Conservation (phyloP, 352 stramenopile species). For the Pythium myriotylum region DNA sequence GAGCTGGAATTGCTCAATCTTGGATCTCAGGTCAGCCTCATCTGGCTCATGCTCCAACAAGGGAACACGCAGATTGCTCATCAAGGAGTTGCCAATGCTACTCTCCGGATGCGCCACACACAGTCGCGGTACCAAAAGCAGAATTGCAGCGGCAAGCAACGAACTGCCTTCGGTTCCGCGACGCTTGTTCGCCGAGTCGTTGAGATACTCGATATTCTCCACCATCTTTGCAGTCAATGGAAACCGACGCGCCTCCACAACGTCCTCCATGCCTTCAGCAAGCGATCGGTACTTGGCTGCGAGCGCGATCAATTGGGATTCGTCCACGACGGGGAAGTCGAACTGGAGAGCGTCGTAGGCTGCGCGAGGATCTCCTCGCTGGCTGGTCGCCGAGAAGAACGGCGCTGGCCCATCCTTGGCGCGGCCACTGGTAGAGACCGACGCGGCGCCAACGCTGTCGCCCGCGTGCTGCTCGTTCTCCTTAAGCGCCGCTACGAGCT, state of each 20-base stretch:
- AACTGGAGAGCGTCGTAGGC: slow-evolving; percentile 60
- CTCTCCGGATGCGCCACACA: slow-evolving; percentile 35
- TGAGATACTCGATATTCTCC: slow-evolving; percentile 51
- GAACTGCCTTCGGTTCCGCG: slow-evolving; percentile 38
- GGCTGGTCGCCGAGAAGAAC: neutral
- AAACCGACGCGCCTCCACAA: slow-evolving; percentile 15
- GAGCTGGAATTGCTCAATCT: neutral
- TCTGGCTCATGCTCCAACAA: neutral
- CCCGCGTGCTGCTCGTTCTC: slow-evolving; percentile 39
- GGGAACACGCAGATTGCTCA: slow-evolving; percentile 23
- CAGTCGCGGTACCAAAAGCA: slow-evolving; percentile 41
- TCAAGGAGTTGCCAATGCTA: slow-evolving; percentile 24
- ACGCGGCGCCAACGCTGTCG: neutral
- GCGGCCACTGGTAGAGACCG: neutral
- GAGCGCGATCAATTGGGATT: slow-evolving; percentile 41
- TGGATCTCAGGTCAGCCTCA: too few relatives aligned
- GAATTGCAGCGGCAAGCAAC: slow-evolving; percentile 44
- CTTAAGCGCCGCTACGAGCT: slow-evolving; percentile 58
- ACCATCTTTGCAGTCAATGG: slow-evolving; percentile 46
- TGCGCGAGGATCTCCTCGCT: slow-evolving; percentile 11
- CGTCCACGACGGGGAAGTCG: slow-evolving; percentile 50
- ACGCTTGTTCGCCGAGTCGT: slow-evolving; percentile 30
- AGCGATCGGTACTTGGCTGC: slow-evolving; percentile 45
- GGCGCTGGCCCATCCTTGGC: neutral
- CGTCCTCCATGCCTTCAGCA: slow-evolving; percentile 10